These are phyloP conservation scores for Scutellaria minor DNA, from an alignment of 257 asterid genomes.

Conservation along the genomic window DNA sequence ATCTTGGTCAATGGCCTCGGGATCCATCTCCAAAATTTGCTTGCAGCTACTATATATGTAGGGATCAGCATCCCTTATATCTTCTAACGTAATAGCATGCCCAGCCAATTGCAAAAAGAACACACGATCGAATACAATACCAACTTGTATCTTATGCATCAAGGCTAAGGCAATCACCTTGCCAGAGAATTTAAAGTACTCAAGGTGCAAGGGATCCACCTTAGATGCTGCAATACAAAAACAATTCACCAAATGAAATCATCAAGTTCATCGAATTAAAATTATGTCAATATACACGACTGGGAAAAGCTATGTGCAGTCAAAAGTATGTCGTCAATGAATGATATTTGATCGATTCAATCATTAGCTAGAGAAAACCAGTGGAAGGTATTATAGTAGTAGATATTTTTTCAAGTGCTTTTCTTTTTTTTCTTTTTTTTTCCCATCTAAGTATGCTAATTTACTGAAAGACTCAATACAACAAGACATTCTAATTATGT, in stretches of 20 bases:
- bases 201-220: conserved; percentile 91
- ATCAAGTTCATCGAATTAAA: conserved; percentile 28
- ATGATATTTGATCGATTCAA: background rate
- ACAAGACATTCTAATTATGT: background rate
- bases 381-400: background rate
- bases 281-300: conserved; percentile 5
- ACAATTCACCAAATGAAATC: conserved; percentile 29
- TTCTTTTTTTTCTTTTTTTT: background rate
- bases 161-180: conserved; percentile 89
- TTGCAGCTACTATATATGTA: conserved; percentile 86
- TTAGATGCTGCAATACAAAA: conserved; percentile 73
- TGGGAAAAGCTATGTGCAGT: background rate
- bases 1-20: conserved; percentile 82
- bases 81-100: conserved; percentile 64
- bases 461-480: conserved; percentile 13
- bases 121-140: conserved; percentile 85
- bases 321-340: background rate
- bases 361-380: conserved; percentile 13
- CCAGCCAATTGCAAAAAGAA: conserved; percentile 83
- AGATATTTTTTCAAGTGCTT: conserved; percentile 18
- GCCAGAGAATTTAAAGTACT: conserved; percentile 85
- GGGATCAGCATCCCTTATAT: conserved; percentile 87
- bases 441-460: background rate
- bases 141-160: conserved; percentile 93
- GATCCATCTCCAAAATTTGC: conserved; percentile 89